These are phyloP conservation scores for Irpex sp. DNA, from an alignment of 1,284 basidiomycete species.

Conservation along the genomic window DNA sequence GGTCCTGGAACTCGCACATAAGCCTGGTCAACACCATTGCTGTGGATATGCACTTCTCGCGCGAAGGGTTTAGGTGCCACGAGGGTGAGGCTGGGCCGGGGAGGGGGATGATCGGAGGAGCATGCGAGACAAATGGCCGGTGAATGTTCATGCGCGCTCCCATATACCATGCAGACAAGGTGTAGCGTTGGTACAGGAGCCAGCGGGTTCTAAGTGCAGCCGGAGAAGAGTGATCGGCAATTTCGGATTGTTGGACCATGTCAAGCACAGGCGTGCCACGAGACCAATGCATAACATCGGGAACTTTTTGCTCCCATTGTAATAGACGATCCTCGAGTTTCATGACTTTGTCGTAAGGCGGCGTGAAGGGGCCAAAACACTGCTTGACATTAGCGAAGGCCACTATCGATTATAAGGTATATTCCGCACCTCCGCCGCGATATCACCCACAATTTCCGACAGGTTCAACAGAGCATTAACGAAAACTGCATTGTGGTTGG, in stretches of 20 bases:
- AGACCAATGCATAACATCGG: slow-evolving; percentile 23
- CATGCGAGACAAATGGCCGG: slow-evolving; percentile 23
- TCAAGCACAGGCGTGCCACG: not conserved
- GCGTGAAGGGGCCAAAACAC: slow-evolving; percentile 37
- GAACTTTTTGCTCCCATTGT: slow-evolving; percentile 40
- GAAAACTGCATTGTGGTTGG: slow-evolving; percentile 33
- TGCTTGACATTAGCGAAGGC: slow-evolving; percentile 18
- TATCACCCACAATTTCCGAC: slow-evolving; percentile 37
- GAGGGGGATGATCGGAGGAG: slow-evolving; percentile 20
- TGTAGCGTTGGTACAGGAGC: slow-evolving; percentile 19
- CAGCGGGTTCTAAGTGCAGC: slow-evolving; percentile 14
- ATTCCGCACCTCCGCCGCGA: slow-evolving; percentile 33
- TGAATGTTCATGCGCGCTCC: slow-evolving; percentile 27
- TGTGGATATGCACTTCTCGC: slow-evolving; percentile 25
- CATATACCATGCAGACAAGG: slow-evolving; percentile 24
- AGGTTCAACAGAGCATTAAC: slow-evolving; percentile 36
- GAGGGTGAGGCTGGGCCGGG: not conserved
- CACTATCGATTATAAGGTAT: not conserved
- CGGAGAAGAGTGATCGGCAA: not conserved
- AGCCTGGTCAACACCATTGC: slow-evolving; percentile 24
- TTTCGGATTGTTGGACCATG: not conserved
- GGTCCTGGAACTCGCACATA: slow-evolving; percentile 19
- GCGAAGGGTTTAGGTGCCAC: slow-evolving; percentile 19
- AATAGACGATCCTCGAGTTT: slow-evolving; percentile 40
- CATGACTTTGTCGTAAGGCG: slow-evolving; percentile 33